Evolutionary conservation across 371 early-diverging fungal genomes (phyloP).

Genomic region (Mucor lusitanicus): DNA sequence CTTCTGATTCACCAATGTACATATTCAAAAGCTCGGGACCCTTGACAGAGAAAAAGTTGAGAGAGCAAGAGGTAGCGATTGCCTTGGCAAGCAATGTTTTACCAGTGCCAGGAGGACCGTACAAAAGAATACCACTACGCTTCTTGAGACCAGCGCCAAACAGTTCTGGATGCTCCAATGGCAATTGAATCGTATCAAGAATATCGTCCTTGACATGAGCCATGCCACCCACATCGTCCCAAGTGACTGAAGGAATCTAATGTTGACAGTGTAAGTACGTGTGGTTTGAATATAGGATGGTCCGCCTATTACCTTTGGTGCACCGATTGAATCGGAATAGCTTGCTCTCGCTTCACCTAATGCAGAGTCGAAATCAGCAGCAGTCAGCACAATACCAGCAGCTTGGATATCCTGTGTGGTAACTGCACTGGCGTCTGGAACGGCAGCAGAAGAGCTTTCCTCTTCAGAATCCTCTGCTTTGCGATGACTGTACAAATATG

Average conservation of each 20-base stretch:
- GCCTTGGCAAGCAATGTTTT: conserved; percentile 99
- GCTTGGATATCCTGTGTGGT: conserved; percentile 56
- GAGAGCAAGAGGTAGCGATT: conserved; percentile 96
- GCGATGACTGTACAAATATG: conserved; percentile 7
- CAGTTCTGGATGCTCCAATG: conserved; percentile 95
- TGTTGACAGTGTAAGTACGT: not conserved
- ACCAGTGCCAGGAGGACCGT: conserved; percentile 99
- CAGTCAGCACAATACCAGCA: conserved; percentile 76
- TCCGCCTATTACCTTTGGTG: conserved; percentile 72
- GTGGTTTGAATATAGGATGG: not conserved
- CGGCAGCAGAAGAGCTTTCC: not conserved
- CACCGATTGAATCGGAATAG: conserved; percentile 92
- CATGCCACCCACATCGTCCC: conserved; percentile 99
- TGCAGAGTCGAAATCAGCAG: conserved; percentile 80
- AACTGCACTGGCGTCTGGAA: conserved; percentile 3
- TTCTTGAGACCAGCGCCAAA: conserved; percentile 98
- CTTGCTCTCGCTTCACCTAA: conserved; percentile 78
- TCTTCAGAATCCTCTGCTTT: conserved; percentile 3
- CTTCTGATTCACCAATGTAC: conserved; percentile 97
- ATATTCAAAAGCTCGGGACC: conserved; percentile 93
- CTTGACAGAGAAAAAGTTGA: conserved; percentile 98
- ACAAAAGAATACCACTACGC: conserved; percentile 92
- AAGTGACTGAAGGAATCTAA: conserved; percentile 92
- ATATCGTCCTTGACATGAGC: conserved; percentile 97
- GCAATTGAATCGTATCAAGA: conserved; percentile 97